phyloP scores from a whole-genome alignment of 2,329 filamentous ascomycete species.

The Beauveria sp. region DNA sequence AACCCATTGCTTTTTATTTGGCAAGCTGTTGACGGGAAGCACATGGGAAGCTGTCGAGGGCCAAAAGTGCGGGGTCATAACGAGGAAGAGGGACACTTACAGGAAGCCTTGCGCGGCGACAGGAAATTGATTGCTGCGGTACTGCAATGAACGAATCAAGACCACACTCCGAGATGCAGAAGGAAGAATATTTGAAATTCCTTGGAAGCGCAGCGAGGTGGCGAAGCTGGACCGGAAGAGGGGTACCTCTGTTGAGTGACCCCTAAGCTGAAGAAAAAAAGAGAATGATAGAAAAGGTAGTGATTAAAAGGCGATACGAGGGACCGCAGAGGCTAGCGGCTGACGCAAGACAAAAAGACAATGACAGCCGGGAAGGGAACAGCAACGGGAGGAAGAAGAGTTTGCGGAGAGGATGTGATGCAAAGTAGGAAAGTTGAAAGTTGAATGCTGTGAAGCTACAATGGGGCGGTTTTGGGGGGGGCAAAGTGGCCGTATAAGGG shows the following conservation, averaged over 20 bases:
- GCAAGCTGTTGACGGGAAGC: not conserved
- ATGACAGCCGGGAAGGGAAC: not conserved
- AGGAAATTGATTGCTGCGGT: not conserved
- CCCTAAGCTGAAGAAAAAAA: not conserved
- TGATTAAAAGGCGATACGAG: not conserved
- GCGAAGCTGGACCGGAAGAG: not conserved
- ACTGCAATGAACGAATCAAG: not conserved
- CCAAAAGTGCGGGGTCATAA: not conserved
- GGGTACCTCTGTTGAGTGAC: not conserved
- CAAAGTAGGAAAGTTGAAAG: not conserved
- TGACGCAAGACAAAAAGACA: not conserved
- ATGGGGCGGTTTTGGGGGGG: slow-evolving; percentile 7
- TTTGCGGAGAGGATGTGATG: not conserved
- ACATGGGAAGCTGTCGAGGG: not conserved
- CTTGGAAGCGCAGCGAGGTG: not conserved
- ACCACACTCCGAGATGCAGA: not conserved
- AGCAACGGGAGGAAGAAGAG: not conserved
- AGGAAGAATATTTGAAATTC: not conserved
- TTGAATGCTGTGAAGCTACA: not conserved
- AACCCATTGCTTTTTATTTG: not conserved
- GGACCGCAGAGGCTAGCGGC: not conserved
- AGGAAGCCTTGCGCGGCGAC: not conserved
- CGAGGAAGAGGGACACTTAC: not conserved
- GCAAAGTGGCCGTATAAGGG: not conserved
- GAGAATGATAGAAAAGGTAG: not conserved